Evolutionary conservation across 192 early-diverging fungal genomes (phyloP).

Genomic region (Physocladia obscura): DNA sequence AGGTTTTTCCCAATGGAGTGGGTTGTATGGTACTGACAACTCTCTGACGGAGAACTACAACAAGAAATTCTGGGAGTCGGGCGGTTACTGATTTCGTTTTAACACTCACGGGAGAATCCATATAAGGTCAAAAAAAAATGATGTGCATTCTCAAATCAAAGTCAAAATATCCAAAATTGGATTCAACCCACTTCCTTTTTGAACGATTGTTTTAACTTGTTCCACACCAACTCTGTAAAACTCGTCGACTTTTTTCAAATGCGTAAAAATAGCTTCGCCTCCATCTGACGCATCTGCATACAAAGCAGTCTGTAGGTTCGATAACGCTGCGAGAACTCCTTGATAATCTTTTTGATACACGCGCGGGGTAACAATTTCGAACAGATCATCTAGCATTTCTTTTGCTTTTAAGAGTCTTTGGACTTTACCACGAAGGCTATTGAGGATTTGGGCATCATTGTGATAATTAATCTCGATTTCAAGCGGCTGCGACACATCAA

Average conservation of each 20-base stretch:
- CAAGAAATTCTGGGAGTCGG: constrained; percentile 31
- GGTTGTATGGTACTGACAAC: neutral
- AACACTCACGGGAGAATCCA: no score
- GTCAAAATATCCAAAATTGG: neutral
- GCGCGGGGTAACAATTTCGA: neutral
- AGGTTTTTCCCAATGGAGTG: constrained; percentile 45
- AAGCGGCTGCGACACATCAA: neutral
- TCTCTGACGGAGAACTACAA: constrained; percentile 41
- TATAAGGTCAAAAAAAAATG: no score
- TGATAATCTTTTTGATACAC: neutral
- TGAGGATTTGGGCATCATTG: neutral
- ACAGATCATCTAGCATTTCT: neutral
- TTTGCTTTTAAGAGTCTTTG: constrained; percentile 4
- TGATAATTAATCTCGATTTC: neutral
- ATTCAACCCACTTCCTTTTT: neutral
- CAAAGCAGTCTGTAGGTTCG: neutral
- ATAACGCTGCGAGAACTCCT: neutral
- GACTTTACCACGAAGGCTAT: neutral
- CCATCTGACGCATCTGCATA: neutral
- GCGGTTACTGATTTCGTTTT: no score
- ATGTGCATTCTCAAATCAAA: neutral
- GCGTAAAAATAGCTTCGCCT: neutral
- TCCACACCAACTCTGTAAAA: neutral
- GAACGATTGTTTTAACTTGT: neutral
- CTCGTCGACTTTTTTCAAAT: neutral